Evolutionary conservation across 257 asterid species (phyloP).

Genomic region (Agastache rugosa): DNA sequence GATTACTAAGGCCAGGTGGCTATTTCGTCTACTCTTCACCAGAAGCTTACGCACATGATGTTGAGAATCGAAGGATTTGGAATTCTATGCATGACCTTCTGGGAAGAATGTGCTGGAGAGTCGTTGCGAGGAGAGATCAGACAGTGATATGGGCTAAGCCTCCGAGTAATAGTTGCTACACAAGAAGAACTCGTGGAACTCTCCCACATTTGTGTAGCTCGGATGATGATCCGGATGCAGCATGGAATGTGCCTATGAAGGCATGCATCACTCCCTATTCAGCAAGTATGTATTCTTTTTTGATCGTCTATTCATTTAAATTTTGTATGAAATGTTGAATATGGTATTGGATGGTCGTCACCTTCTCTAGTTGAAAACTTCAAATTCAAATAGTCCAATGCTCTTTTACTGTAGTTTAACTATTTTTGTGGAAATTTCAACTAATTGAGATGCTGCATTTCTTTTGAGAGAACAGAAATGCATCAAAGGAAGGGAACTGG

Average conservation of each 20-base stretch:
- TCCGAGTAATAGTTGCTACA: constrained; percentile 73
- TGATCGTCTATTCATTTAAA: constrained; percentile 19
- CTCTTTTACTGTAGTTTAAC: neutral
- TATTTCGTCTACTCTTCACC: constrained; percentile 93
- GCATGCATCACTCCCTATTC: constrained; percentile 90
- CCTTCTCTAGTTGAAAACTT: neutral
- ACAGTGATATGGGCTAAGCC: constrained; percentile 96
- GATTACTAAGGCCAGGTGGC: constrained; percentile 94
- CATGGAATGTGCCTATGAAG: constrained; percentile 87
- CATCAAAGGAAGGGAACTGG: constrained; percentile 77
- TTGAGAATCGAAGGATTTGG: constrained; percentile 82
- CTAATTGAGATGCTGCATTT: neutral
- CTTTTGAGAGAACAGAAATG: constrained; percentile 57
- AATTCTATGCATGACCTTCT: constrained; percentile 73
- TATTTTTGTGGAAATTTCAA: neutral
- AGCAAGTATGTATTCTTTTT: constrained; percentile 55
- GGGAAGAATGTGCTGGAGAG: constrained; percentile 94
- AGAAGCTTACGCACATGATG: constrained; percentile 90
- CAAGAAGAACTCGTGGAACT: constrained; percentile 67
- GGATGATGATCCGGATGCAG: constrained; percentile 80
- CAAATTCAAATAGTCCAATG: neutral
- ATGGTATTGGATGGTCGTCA: neutral
- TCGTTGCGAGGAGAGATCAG: constrained; percentile 76
- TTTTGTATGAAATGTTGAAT: constrained; percentile 18
- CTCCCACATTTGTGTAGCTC: constrained; percentile 71